A percentile compares a stretch with the other conserved stretches of the same genome.
phyloP scores from a whole-genome alignment of 2,329 filamentous ascomycete genomes.

The Phialemonium atrogriseum region DNA sequence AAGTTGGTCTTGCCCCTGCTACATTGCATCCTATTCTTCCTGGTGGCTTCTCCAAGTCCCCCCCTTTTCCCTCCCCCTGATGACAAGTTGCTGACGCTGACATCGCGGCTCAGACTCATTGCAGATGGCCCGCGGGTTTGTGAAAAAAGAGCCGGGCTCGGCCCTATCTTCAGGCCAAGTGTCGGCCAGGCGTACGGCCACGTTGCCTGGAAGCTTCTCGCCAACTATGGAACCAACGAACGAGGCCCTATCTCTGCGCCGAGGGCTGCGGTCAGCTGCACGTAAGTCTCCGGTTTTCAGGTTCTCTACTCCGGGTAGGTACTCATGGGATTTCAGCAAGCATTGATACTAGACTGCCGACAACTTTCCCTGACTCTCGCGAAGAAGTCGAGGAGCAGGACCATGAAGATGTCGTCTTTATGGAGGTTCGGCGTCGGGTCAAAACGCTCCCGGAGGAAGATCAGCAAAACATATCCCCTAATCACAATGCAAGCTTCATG shows the following conservation, averaged over 20 bases:
- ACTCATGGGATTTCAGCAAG: slow-evolving; percentile 16
- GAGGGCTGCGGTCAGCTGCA: slow-evolving; percentile 12
- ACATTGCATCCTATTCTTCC: too few species aligned
- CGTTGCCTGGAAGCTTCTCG: neutral
- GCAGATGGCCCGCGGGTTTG: too few species aligned
- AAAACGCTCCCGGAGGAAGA: slow-evolving; percentile 3
- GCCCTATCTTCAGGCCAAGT: too few species aligned
- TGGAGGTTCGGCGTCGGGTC: slow-evolving; percentile 15
- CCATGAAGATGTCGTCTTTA: slow-evolving; percentile 17
- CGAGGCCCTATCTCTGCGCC: too few species aligned
- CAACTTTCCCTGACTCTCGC: slow-evolving; percentile 1
- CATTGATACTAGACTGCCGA: slow-evolving; percentile 13
- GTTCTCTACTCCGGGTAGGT: neutral
- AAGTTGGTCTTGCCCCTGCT: too few species aligned
- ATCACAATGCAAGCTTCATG: slow-evolving; percentile 18
- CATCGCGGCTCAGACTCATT: too few species aligned
- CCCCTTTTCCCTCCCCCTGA: too few species aligned
- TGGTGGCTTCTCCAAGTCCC: too few species aligned
- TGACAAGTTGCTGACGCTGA: too few species aligned
- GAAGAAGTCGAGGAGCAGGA: slow-evolving; percentile 6
- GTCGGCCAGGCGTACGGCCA: neutral
- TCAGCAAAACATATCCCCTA: neutral
- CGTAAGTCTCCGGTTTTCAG: slow-evolving; percentile 8
- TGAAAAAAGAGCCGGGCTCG: too few species aligned
- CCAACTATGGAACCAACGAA: slow-evolving; percentile 1